A percentile compares a stretch with the other conserved stretches of the same genome.
These are phyloP conservation scores for Cicer yamashitae DNA, from an alignment of 306 rosid genomes.

Conservation along the genomic window DNA sequence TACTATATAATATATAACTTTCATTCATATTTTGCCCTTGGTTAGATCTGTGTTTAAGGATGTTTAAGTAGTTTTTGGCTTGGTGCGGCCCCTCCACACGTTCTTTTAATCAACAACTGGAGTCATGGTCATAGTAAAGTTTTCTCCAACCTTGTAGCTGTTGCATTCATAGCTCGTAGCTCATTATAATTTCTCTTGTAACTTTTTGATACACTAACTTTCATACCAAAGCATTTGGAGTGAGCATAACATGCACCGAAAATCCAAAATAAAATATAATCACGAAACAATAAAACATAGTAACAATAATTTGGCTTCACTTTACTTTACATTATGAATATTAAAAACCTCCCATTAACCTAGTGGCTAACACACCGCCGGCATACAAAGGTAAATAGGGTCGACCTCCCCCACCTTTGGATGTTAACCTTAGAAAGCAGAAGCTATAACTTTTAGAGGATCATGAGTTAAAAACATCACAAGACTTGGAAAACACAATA, in stretches of 20 bases:
- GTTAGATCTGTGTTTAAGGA: conserved; percentile 36
- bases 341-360: conserved; percentile 36
- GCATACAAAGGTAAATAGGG: conserved; percentile 54
- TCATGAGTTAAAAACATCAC: conserved; percentile 27
- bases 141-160: conserved; percentile 51
- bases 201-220: conserved; percentile 16
- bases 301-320: conserved; percentile 35
- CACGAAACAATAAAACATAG: background rate
- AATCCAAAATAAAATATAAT: conserved; percentile 2
- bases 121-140: conserved; percentile 47
- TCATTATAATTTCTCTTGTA: conserved; percentile 26
- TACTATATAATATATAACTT: background rate
- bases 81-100: conserved; percentile 42
- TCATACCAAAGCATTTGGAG: conserved; percentile 10
- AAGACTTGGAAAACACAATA: conserved; percentile 22
- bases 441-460: conserved; percentile 47
- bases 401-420: conserved; percentile 52
- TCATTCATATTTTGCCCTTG: conserved; percentile 26
- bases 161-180: conserved; percentile 43
- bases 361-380: conserved; percentile 81
- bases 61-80: conserved; percentile 39
- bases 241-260: background rate
- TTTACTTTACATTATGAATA: conserved; percentile 20
- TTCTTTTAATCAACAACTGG: conserved; percentile 42
- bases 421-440: conserved; percentile 32